A percentile compares a stretch with the other conserved stretches of the same genome.
phyloP scores from a whole-genome alignment of 2,329 filamentous ascomycete genomes.

The Claviceps sp. region DNA sequence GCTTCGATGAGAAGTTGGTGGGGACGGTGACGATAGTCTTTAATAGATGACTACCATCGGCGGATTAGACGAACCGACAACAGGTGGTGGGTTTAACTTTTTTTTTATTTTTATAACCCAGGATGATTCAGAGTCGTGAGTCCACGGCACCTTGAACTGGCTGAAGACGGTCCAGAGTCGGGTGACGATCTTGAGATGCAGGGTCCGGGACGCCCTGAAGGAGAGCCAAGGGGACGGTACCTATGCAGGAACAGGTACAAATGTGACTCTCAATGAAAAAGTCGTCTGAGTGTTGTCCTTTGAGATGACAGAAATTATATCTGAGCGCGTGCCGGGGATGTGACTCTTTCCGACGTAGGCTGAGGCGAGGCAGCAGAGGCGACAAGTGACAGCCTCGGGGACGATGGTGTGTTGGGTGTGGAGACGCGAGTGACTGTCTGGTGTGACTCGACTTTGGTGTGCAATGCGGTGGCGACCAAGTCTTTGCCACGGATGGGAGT shows the following conservation, averaged over 20 bases:
- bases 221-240: slow-evolving; percentile 8
- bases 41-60: slow-evolving; percentile 23
- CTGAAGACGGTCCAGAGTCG: neutral
- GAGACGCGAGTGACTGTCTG: neutral
- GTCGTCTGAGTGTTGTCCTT: neutral
- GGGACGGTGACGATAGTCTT: slow-evolving; percentile 14
- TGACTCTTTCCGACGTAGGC: slow-evolving; percentile 22
- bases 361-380: slow-evolving; percentile 15
- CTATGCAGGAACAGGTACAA: slow-evolving; percentile 17
- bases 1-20: slow-evolving; percentile 16
- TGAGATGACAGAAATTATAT: slow-evolving; percentile 17
- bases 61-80: slow-evolving; percentile 5
- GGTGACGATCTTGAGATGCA: neutral
- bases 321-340: slow-evolving; percentile 13
- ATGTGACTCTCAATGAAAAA: slow-evolving; percentile 7
- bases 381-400: slow-evolving; percentile 4
- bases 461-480: slow-evolving; percentile 18
- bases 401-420: neutral
- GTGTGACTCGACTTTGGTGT: slow-evolving; percentile 6
- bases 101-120: neutral
- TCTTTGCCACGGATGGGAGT: slow-evolving; percentile 15
- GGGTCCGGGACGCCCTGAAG: neutral
- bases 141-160: neutral
- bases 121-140: neutral
- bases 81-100: neutral